Conservation (phyloP, 345 rosid genomes). For the Capsella bursapastoris region DNA sequence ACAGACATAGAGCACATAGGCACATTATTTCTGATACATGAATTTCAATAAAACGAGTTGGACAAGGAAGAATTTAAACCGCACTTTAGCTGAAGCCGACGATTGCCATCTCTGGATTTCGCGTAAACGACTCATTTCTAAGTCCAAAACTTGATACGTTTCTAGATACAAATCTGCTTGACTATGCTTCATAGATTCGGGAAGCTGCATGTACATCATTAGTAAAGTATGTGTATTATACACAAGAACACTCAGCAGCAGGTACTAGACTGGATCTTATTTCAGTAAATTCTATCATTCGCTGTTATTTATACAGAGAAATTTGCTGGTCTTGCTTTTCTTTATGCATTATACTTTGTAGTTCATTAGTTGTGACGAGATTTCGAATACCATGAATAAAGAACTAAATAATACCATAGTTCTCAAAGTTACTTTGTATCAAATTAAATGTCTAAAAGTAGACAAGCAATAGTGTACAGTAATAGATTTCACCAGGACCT, state of each 20-base stretch:
- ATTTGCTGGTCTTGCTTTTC: not conserved
- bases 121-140: conserved; percentile 97
- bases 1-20: conserved; percentile 31
- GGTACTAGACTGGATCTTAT: not conserved
- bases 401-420: not conserved
- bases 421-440: not conserved
- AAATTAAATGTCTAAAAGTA: not conserved
- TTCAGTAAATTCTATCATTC: not conserved
- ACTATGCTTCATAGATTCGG: conserved; percentile 98
- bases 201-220: conserved; percentile 63
- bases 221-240: not conserved
- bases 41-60: conserved; percentile 19
- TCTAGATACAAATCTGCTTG: conserved; percentile 96
- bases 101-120: conserved; percentile 99
- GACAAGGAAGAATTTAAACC: conserved; percentile 22
- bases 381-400: not conserved
- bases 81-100: conserved; percentile 89
- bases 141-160: conserved; percentile 98
- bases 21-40: conserved; percentile 26
- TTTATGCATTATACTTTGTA: not conserved
- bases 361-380: not conserved
- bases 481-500: conserved; percentile 53
- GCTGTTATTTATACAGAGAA: not conserved
- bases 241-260: conserved; percentile 18
- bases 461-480: not conserved